phyloP scores from a whole-genome alignment of 441 rosid species.

The Daphne laureola region DNA sequence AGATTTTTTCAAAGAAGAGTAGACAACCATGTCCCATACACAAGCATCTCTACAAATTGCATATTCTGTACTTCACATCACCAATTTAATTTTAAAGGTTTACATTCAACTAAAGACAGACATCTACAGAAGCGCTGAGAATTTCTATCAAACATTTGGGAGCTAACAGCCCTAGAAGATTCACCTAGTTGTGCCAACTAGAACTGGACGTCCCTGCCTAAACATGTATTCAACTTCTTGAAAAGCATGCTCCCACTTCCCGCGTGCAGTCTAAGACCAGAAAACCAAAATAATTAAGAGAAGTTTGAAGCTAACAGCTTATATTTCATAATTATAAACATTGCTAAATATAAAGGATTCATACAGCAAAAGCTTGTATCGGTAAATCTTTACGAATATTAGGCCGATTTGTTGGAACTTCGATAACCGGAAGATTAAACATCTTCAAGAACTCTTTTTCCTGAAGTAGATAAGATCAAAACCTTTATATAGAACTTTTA shows the following conservation, averaged over 20 bases:
- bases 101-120: background rate
- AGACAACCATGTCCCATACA: too few species aligned
- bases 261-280: slow-evolving; percentile 68
- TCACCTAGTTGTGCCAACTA: slow-evolving; percentile 96
- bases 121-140: background rate
- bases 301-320: slow-evolving; percentile 5
- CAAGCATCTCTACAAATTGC: slow-evolving; percentile 5
- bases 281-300: slow-evolving; percentile 14
- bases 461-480: slow-evolving; percentile 32
- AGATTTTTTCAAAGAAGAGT: too few species aligned
- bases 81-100: background rate
- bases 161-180: slow-evolving; percentile 6
- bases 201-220: slow-evolving; percentile 89
- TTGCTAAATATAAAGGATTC: slow-evolving; percentile 14
- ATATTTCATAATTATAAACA: background rate
- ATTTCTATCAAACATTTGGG: slow-evolving; percentile 1
- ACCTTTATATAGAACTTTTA: slow-evolving; percentile 7
- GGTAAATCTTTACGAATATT: slow-evolving; percentile 91
- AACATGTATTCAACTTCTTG: slow-evolving; percentile 92
- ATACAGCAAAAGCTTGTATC: slow-evolving; percentile 91
- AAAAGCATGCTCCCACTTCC: slow-evolving; percentile 86
- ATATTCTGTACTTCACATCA: background rate
- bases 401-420: slow-evolving; percentile 90
- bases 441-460: slow-evolving; percentile 94
- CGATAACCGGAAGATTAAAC: slow-evolving; percentile 91